phyloP scores from a whole-genome alignment of 441 rosid species.

The Melastoma candidum region DNA sequence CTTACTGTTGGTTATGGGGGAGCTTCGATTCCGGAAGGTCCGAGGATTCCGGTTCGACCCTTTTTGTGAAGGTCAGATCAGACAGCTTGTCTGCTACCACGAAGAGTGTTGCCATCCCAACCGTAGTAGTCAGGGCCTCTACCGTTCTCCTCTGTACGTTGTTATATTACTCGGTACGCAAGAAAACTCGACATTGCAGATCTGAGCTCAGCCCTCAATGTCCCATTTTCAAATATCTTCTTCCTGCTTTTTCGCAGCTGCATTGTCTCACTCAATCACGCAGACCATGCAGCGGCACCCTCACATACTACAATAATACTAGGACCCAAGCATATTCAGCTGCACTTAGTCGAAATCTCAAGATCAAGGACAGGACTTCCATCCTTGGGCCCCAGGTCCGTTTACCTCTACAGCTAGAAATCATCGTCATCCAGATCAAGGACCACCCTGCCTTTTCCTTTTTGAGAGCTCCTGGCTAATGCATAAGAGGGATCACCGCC shows the following conservation, averaged over 20 bases:
- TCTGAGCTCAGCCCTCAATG: slow-evolving; percentile 90
- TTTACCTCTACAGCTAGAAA: too few relatives aligned
- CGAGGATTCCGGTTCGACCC: slow-evolving; percentile 62
- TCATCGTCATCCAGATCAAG: slow-evolving; percentile 41
- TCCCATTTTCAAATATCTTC: slow-evolving; percentile 9
- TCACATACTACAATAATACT: not conserved
- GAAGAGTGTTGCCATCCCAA: slow-evolving; percentile 53
- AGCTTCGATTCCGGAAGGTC: slow-evolving; percentile 73
- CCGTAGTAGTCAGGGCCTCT: slow-evolving; percentile 55
- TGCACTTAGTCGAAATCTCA: too few relatives aligned
- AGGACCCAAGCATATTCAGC: slow-evolving; percentile 4
- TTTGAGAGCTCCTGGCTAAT: slow-evolving; percentile 22
- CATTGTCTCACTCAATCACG: not conserved
- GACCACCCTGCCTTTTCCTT: slow-evolving; percentile 56
- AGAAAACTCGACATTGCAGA: slow-evolving; percentile 89
- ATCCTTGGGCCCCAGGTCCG: too few relatives aligned
- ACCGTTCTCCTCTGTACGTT: slow-evolving; percentile 52
- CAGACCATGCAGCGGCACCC: not conserved
- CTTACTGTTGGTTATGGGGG: slow-evolving; percentile 79
- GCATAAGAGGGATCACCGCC: slow-evolving; percentile 22
- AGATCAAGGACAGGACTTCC: too few relatives aligned
- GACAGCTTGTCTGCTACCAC: slow-evolving; percentile 26
- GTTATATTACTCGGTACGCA: slow-evolving; percentile 50
- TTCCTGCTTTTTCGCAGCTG: too few relatives aligned
- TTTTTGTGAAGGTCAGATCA: slow-evolving; percentile 53